Evolutionary conservation across 2,329 filamentous ascomycete genomes (phyloP).

Genomic region (Cytospora mali): DNA sequence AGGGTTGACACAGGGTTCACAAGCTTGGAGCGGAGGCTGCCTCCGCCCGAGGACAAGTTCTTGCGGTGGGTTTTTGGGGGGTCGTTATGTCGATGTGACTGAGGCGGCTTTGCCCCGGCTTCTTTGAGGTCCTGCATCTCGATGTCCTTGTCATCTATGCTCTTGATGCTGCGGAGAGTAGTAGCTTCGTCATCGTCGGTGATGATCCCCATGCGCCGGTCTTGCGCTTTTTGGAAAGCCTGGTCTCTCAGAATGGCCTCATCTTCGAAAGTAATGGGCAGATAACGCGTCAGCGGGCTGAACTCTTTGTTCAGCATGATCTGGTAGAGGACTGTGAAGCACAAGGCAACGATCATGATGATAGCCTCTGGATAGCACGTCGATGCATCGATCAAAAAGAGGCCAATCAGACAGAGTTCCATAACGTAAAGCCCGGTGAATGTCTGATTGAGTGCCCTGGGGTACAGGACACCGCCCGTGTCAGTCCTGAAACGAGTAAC

Average conservation of each 20-base stretch:
- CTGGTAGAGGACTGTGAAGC: slow-evolving; percentile 78
- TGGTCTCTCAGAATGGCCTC: slow-evolving; percentile 90
- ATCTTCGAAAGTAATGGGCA: slow-evolving; percentile 94
- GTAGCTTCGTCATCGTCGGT: slow-evolving; percentile 39
- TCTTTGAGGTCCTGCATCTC: slow-evolving; percentile 40
- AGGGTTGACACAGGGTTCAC: slow-evolving; percentile 36
- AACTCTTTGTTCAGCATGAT: slow-evolving; percentile 81
- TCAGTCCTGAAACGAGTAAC: slow-evolving; percentile 88
- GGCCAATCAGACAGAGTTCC: slow-evolving; percentile 84
- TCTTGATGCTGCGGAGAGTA: slow-evolving; percentile 31
- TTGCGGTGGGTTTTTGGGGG: slow-evolving; percentile 22
- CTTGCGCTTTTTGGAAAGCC: slow-evolving; percentile 80
- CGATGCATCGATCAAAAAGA: slow-evolving; percentile 68
- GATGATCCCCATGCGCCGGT: slow-evolving; percentile 65
- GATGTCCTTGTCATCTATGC: slow-evolving; percentile 36
- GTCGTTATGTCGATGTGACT: neutral
- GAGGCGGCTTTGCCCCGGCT: slow-evolving; percentile 10
- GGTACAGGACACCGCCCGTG: slow-evolving; percentile 90
- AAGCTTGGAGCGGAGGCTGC: slow-evolving; percentile 22
- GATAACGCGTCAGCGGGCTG: slow-evolving; percentile 79
- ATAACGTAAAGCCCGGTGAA: slow-evolving; percentile 95
- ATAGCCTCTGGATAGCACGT: slow-evolving; percentile 77
- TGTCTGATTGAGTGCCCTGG: slow-evolving; percentile 89
- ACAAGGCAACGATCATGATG: slow-evolving; percentile 75
- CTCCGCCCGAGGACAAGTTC: slow-evolving; percentile 22